Conservation (phyloP, 805 yeast genomes). For the Saccharomycopsis sp. region DNA sequence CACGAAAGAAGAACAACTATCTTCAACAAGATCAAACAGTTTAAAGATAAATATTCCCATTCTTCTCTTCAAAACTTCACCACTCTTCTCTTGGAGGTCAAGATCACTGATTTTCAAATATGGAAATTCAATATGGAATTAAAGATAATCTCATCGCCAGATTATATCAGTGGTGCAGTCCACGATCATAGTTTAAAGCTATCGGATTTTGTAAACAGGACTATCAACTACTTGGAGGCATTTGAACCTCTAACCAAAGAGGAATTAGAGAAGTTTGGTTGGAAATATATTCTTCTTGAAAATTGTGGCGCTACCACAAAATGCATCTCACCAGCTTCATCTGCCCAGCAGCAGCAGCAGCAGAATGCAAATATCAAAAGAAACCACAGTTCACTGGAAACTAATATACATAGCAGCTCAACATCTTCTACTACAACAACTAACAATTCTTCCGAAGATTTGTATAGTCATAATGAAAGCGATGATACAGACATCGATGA, state of each 20-base stretch:
- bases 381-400: not conserved
- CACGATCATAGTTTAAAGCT: constrained; percentile 11
- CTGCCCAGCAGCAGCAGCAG: not conserved
- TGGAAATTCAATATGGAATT: constrained; percentile 20
- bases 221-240: constrained; percentile 1
- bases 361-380: not conserved
- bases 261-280: constrained; percentile 11
- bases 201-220: constrained; percentile 12
- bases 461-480: not conserved
- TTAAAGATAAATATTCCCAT: not conserved
- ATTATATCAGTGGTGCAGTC: constrained; percentile 4
- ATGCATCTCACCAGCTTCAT: not conserved
- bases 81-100: constrained; percentile 11
- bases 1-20: constrained; percentile 7
- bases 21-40: not conserved
- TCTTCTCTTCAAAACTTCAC: not conserved
- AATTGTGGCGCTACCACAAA: constrained; percentile 5
- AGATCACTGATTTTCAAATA: constrained; percentile 10
- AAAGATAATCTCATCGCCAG: constrained; percentile 13
- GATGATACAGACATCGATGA: not conserved
- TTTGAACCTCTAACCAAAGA: constrained; percentile 8
- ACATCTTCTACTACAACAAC: not conserved
- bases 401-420: not conserved
- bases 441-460: not conserved
- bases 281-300: constrained; percentile 10